Conservation (phyloP, 2,329 filamentous ascomycete species). For the Calonectria honghensis region DNA sequence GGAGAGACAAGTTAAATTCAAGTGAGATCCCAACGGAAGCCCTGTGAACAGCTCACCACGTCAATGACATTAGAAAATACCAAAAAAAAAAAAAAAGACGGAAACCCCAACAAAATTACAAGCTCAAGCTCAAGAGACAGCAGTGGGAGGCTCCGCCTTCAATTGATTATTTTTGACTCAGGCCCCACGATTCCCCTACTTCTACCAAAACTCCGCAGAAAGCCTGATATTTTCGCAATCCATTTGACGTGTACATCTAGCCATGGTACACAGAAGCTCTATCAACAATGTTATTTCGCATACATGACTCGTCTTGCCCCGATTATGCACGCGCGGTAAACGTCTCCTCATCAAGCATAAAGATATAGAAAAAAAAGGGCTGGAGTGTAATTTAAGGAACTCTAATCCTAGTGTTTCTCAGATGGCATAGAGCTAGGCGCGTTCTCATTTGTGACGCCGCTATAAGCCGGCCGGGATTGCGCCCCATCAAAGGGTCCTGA, state of each 20-base stretch:
- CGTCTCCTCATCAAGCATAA: slow-evolving; percentile 42
- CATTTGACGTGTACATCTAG: slow-evolving; percentile 16
- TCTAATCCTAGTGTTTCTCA: slow-evolving; percentile 60
- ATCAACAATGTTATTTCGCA: slow-evolving; percentile 22
- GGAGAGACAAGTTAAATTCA: neutral
- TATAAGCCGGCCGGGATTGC: slow-evolving; percentile 79
- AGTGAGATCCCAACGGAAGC: neutral
- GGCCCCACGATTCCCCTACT: neutral
- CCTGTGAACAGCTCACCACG: neutral
- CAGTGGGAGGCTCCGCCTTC: neutral
- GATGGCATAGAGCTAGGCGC: slow-evolving; percentile 70
- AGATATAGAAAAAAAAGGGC: slow-evolving; percentile 32
- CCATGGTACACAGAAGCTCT: slow-evolving; percentile 35
- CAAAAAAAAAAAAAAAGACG: too few species aligned
- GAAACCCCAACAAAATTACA: neutral
- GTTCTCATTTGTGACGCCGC: slow-evolving; percentile 77
- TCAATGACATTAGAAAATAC: neutral
- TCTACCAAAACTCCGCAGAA: slow-evolving; percentile 13
- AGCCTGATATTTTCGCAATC: neutral
- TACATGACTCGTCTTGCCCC: neutral
- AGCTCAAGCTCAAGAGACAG: neutral
- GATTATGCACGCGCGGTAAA: slow-evolving; percentile 1
- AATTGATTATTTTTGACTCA: neutral
- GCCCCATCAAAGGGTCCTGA: slow-evolving; percentile 79
- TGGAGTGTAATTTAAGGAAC: slow-evolving; percentile 8